phyloP scores from a whole-genome alignment of 805 yeast genomes.

The Kuraishia borneana region DNA sequence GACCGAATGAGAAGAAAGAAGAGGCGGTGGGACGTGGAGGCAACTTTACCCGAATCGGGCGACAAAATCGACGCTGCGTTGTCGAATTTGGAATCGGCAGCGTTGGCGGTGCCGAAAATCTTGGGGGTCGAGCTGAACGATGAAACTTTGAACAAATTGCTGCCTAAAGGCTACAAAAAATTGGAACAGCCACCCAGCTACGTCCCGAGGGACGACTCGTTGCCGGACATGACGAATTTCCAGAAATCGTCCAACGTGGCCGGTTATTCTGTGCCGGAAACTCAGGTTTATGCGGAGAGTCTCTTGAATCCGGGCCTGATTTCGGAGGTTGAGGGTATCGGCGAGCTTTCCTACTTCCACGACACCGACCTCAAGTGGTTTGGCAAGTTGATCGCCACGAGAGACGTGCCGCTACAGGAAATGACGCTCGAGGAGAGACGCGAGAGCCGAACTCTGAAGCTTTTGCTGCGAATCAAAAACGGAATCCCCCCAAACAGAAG shows the following conservation, averaged over 20 bases:
- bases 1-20: slow-evolving; percentile 24
- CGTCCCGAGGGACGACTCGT: slow-evolving; percentile 20
- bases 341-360: slow-evolving; percentile 57
- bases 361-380: slow-evolving; percentile 65
- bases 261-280: slow-evolving; percentile 41
- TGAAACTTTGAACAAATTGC: slow-evolving; percentile 31
- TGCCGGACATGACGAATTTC: slow-evolving; percentile 22
- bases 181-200: slow-evolving; percentile 34
- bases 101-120: slow-evolving; percentile 13
- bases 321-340: slow-evolving; percentile 51
- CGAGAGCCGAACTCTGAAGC: slow-evolving; percentile 49
- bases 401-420: slow-evolving; percentile 17
- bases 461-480: slow-evolving; percentile 64
- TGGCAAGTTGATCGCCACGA: slow-evolving; percentile 37
- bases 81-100: slow-evolving; percentile 6
- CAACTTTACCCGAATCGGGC: too few relatives aligned
- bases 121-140: slow-evolving; percentile 29
- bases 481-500: slow-evolving; percentile 66
- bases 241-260: slow-evolving; percentile 13
- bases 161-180: slow-evolving; percentile 40
- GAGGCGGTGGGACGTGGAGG: slow-evolving; percentile 37
- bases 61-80: slow-evolving; percentile 17
- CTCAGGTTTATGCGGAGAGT: slow-evolving; percentile 14
- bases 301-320: slow-evolving; percentile 25
- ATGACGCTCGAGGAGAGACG: slow-evolving; percentile 40